Evolutionary conservation across 371 early-diverging fungal species (phyloP).

Genomic region (Conidiobolus incongruus): DNA sequence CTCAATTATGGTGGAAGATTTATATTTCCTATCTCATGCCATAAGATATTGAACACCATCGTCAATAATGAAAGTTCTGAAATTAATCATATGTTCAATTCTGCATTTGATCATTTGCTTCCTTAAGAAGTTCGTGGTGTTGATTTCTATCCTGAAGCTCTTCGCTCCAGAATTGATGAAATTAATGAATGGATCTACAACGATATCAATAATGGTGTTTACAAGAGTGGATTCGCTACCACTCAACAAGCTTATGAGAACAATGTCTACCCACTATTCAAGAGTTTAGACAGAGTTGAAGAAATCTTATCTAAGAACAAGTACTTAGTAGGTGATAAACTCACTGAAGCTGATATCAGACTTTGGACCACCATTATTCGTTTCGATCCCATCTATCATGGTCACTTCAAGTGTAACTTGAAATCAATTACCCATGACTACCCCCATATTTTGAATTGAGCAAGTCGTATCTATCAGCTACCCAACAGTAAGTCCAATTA

Average conservation of each 20-base stretch:
- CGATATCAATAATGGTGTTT: constrained; percentile 62
- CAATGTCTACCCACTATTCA: constrained; percentile 44
- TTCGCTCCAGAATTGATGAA: constrained; percentile 54
- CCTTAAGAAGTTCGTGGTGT: constrained; percentile 32
- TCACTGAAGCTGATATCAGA: constrained; percentile 86
- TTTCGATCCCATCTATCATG: constrained; percentile 71
- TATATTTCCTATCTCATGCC: constrained; percentile 79
- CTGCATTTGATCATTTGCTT: constrained; percentile 48
- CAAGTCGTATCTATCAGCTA: constrained; percentile 58
- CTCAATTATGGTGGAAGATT: constrained; percentile 26
- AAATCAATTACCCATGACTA: constrained; percentile 64
- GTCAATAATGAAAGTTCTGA: constrained; percentile 93
- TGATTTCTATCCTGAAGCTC: constrained; percentile 55
- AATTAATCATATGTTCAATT: constrained; percentile 86
- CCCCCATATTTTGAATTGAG: constrained; percentile 71
- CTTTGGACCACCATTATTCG: constrained; percentile 81
- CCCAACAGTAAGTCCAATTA: constrained; percentile 21
- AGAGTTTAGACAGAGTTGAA: constrained; percentile 68
- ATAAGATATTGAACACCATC: constrained; percentile 73
- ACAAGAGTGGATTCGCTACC: constrained; percentile 79
- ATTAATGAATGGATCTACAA: constrained; percentile 81
- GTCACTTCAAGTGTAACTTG: constrained; percentile 81
- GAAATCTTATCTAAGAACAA: constrained; percentile 36
- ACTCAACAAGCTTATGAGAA: constrained; percentile 60
- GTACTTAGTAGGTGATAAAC: constrained; percentile 43